A percentile compares a stretch with the other conserved stretches of the same genome.
Conservation (phyloP, 2,329 filamentous ascomycete species). For the Trichoderma afroharzianum region DNA sequence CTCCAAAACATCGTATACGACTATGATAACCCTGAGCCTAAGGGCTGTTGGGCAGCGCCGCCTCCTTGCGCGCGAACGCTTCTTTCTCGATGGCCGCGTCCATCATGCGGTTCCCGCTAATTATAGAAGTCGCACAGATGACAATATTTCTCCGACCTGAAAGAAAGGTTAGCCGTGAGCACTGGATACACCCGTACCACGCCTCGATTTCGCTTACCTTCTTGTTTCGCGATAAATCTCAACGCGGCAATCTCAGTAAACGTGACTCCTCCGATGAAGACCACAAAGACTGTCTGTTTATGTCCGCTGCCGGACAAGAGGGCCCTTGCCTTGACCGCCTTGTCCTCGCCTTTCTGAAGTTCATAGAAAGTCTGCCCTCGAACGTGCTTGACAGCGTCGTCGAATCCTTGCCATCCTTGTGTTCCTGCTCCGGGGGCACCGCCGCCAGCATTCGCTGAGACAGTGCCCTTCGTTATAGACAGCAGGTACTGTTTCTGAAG, state of each 20-base stretch:
- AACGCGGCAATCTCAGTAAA: slow-evolving; percentile 94
- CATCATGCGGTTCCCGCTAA: slow-evolving; percentile 88
- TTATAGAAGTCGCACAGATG: slow-evolving; percentile 87
- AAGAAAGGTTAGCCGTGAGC: slow-evolving; percentile 18
- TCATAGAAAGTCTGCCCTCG: slow-evolving; percentile 89
- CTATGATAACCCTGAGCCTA: slow-evolving; percentile 1
- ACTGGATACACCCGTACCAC: neutral
- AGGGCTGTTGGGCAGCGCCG: slow-evolving; percentile 20
- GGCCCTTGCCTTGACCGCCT: slow-evolving; percentile 80
- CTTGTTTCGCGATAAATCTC: slow-evolving; percentile 81
- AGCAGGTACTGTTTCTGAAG: slow-evolving; percentile 84
- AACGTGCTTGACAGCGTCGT: slow-evolving; percentile 84
- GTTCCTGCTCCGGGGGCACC: slow-evolving; percentile 51
- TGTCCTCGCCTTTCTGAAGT: slow-evolving; percentile 87
- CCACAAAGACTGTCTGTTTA: slow-evolving; percentile 88
- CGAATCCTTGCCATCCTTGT: slow-evolving; percentile 89
- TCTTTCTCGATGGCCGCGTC: slow-evolving; percentile 74
- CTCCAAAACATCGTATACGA: slow-evolving; percentile 12
- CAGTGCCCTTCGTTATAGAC: slow-evolving; percentile 63
- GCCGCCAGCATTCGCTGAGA: slow-evolving; percentile 30
- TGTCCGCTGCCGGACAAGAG: slow-evolving; percentile 74
- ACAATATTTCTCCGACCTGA: slow-evolving; percentile 76
- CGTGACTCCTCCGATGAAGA: slow-evolving; percentile 94
- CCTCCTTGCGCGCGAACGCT: slow-evolving; percentile 50
- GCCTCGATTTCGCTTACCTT: slow-evolving; percentile 46